Evolutionary conservation across 192 early-diverging fungal genomes (phyloP).

Genomic region (Linnemannia zychae): DNA sequence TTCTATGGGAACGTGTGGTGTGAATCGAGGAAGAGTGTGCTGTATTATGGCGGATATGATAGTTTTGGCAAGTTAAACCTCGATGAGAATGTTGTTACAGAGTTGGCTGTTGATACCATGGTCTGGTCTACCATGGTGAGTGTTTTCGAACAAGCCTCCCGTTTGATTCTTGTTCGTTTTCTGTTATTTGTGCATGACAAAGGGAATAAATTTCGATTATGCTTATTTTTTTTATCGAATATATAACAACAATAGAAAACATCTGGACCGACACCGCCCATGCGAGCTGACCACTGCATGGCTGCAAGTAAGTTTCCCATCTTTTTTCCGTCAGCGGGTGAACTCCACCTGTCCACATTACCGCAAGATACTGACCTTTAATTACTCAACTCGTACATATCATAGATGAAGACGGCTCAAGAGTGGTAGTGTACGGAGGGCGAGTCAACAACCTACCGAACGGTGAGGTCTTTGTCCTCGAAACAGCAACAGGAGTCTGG

Average conservation of each 20-base stretch:
- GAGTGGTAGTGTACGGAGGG: background rate
- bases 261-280: background rate
- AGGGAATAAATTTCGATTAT: background rate
- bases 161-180: background rate
- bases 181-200: too few species aligned
- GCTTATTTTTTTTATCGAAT: background rate
- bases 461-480: background rate
- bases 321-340: too few species aligned
- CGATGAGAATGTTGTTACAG: background rate
- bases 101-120: background rate
- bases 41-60: slow-evolving; percentile 8
- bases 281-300: slow-evolving; percentile 5
- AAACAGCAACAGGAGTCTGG: background rate
- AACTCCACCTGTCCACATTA: too few species aligned
- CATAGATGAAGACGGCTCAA: background rate
- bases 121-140: background rate
- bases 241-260: background rate
- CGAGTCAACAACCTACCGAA: background rate
- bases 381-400: background rate
- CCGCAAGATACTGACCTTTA: too few species aligned
- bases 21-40: background rate
- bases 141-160: too few species aligned
- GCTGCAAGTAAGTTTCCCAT: background rate
- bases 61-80: background rate
- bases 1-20: background rate